A percentile compares a stretch with the other conserved stretches of the same genome.
Conservation (phyloP, 306 rosid genomes). For the Prunus salicina region DNA sequence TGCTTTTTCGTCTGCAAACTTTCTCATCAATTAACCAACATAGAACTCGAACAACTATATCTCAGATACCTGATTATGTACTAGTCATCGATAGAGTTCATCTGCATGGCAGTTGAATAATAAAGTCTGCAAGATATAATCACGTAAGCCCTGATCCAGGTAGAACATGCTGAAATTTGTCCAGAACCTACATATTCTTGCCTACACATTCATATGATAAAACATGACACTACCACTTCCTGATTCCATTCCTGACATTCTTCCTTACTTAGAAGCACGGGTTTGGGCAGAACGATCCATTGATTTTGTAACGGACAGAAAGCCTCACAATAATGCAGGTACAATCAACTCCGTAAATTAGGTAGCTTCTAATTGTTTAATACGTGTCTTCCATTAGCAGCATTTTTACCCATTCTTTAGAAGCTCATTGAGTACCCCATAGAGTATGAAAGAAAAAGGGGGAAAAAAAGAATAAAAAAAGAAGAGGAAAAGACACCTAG, state of each 20-base stretch:
- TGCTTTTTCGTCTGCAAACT: neutral
- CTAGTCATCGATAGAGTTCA: neutral
- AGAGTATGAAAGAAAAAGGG: neutral
- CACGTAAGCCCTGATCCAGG: conserved; percentile 7
- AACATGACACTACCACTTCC: conserved; percentile 12
- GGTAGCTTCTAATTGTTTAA: conserved; percentile 18
- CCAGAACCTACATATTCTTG: conserved; percentile 7
- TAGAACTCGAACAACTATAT: neutral
- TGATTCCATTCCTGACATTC: neutral
- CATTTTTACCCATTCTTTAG: conserved; percentile 21
- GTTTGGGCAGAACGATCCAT: conserved; percentile 16
- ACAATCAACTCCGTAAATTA: neutral
- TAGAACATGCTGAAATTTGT: neutral
- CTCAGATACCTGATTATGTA: neutral
- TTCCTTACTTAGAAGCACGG: neutral
- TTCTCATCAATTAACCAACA: neutral
- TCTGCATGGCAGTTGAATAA: neutral
- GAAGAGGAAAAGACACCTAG: conserved; percentile 6
- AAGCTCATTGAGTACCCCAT: conserved; percentile 18
- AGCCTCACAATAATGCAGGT: conserved; percentile 1
- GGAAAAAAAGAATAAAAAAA: neutral
- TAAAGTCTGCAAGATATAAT: conserved; percentile 11
- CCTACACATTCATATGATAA: neutral
- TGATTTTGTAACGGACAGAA: conserved; percentile 12
- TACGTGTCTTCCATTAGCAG: conserved; percentile 4